Conservation (phyloP, 768 basidiomycete species). For the Candolleomyces aberdarensis region DNA sequence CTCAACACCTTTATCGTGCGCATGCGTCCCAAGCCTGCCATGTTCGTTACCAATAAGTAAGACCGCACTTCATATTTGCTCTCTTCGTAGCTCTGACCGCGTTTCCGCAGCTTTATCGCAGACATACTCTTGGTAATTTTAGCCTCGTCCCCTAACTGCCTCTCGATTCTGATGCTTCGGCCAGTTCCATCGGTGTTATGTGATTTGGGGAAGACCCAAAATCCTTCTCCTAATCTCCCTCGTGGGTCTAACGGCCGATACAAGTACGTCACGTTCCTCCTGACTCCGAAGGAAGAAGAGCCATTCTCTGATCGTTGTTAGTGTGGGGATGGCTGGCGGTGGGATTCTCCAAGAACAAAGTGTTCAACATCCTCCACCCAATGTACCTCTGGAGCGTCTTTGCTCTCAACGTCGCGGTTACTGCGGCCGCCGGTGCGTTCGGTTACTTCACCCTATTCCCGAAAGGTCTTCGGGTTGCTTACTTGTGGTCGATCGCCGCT, state of each 20-base stretch:
- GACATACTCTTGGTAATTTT: conserved; percentile 8
- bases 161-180: neutral
- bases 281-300: neutral
- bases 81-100: neutral
- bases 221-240: conserved; percentile 6
- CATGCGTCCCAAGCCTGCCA: conserved; percentile 5
- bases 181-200: conserved; percentile 12
- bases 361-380: neutral
- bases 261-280: conserved; percentile 2
- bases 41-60: conserved; percentile 13
- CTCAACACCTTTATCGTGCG: neutral
- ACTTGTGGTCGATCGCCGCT: neutral
- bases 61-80: neutral
- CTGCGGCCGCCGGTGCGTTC: conserved; percentile 8
- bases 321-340: conserved; percentile 12
- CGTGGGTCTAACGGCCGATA: conserved; percentile 8
- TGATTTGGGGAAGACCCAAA: conserved; percentile 11
- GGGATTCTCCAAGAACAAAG: neutral
- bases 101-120: conserved; percentile 3
- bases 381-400: conserved; percentile 12
- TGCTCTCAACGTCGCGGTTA: conserved; percentile 10
- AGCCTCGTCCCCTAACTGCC: neutral
- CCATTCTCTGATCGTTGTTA: conserved; percentile 1
- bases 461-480: neutral
- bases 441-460: neutral